These are phyloP conservation scores for Colletotrichum sp. DNA, from an alignment of 2,329 filamentous ascomycete genomes.

Conservation along the genomic window DNA sequence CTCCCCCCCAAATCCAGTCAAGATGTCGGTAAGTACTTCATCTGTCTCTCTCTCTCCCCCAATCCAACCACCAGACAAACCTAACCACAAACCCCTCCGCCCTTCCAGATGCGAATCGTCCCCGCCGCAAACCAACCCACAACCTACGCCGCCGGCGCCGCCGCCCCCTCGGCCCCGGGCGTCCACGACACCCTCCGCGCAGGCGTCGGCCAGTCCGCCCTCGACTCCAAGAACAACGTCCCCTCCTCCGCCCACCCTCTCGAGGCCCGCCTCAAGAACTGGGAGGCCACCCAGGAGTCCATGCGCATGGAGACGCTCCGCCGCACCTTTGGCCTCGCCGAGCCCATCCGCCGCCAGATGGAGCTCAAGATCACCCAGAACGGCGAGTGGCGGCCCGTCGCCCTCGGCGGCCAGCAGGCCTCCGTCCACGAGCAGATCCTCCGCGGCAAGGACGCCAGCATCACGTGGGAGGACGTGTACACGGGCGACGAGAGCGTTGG, in stretches of 20 bases:
- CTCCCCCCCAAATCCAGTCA: conserved; percentile 25
- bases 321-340: conserved; percentile 87
- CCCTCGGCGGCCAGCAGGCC: conserved; percentile 62
- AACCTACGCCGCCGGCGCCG: conserved; percentile 68
- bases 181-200: conserved; percentile 92
- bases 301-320: conserved; percentile 89
- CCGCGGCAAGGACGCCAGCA: conserved; percentile 74
- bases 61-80: neutral
- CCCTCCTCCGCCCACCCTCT: conserved; percentile 74
- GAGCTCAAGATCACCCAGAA: conserved; percentile 87
- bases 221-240: conserved; percentile 49
- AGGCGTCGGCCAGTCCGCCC: conserved; percentile 71
- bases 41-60: neutral
- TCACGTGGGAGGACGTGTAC: conserved; percentile 95
- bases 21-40: conserved; percentile 50
- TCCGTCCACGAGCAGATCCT: conserved; percentile 91
- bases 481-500: conserved; percentile 76
- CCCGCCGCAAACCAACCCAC: conserved; percentile 71
- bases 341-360: conserved; percentile 92
- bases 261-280: conserved; percentile 85
- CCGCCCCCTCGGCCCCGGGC: conserved; percentile 89
- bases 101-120: conserved; percentile 76
- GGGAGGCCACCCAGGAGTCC: conserved; percentile 86
- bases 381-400: conserved; percentile 79
- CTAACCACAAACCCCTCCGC: neutral